Conservation (phyloP, 139 green algal species). For the Auxenochlorella pyrenoidosa region DNA sequence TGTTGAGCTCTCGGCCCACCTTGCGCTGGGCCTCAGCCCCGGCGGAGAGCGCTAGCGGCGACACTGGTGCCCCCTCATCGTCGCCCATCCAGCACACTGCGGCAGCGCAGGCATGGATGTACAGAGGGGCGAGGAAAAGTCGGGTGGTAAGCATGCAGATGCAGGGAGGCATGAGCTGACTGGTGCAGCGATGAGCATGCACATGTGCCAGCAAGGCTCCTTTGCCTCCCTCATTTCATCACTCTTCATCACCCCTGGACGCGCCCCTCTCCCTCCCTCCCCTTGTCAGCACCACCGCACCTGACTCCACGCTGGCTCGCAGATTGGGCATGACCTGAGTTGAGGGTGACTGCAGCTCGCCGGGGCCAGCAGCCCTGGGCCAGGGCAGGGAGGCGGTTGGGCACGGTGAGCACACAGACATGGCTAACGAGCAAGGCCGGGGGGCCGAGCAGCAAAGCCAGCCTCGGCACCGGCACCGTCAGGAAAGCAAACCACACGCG, state of each 20-base stretch:
- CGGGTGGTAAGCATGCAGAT: too few relatives aligned
- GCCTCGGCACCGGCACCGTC: too few relatives aligned
- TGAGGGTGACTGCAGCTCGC: slow-evolving; percentile 20
- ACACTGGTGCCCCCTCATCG: not conserved
- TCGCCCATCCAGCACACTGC: slow-evolving; percentile 33
- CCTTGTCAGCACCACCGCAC: too few relatives aligned
- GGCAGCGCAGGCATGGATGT: not conserved
- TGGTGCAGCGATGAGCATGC: too few relatives aligned
- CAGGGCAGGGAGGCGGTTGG: not conserved
- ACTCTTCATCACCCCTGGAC: too few relatives aligned
- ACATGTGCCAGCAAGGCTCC: too few relatives aligned
- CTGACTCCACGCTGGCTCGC: slow-evolving; percentile 16
- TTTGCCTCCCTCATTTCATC: too few relatives aligned
- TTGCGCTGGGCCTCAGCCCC: not conserved
- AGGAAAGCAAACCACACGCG: too few relatives aligned
- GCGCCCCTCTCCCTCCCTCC: too few relatives aligned
- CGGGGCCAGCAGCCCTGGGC: not conserved
- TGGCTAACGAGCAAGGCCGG: not conserved
- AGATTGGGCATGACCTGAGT: not conserved
- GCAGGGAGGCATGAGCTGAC: too few relatives aligned
- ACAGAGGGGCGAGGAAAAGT: too few relatives aligned
- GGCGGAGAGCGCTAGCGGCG: slow-evolving; percentile 19
- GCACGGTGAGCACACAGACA: not conserved
- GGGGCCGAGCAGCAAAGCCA: not conserved
- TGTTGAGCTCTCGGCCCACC: not conserved